Conservation (phyloP, 139 green algal genomes). For the Chlorella sp. region DNA sequence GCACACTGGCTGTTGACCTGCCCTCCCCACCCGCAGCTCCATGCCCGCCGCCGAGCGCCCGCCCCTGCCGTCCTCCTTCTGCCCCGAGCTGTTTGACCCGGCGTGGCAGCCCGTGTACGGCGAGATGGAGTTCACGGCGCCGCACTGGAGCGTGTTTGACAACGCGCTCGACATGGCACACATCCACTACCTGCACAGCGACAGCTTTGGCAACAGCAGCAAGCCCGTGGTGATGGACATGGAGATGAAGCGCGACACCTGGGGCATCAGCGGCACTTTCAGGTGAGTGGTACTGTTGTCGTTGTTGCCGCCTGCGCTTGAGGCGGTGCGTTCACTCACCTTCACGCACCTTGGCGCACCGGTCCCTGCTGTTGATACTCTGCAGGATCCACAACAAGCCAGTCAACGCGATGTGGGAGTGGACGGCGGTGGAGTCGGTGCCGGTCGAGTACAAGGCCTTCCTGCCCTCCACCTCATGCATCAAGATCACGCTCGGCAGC, state of each 20-base stretch:
- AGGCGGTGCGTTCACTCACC: no score
- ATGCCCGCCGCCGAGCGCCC: constrained; percentile 66
- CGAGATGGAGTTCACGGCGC: constrained; percentile 50
- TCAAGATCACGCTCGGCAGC: constrained; percentile 64
- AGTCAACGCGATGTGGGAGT: constrained; percentile 65
- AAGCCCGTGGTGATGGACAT: constrained; percentile 65
- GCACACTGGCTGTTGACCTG: no score
- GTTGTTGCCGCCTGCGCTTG: constrained; percentile 11
- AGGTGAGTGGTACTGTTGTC: constrained; percentile 18
- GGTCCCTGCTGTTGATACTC: no score
- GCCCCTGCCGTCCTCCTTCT: constrained; percentile 65
- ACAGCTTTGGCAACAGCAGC: constrained; percentile 62
- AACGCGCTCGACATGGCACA: constrained; percentile 87
- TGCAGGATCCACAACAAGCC: constrained; percentile 79
- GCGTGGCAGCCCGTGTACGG: constrained; percentile 66
- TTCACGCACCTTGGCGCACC: no score
- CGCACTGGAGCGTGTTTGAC: constrained; percentile 74
- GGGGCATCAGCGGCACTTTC: constrained; percentile 24
- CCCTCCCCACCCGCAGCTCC: no score
- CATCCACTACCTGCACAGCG: constrained; percentile 84
- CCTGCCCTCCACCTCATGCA: constrained; percentile 64
- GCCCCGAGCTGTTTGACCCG: constrained; percentile 68
- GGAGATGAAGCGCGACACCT: constrained; percentile 40
- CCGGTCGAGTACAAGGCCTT: constrained; percentile 60
- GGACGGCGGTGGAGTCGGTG: constrained; percentile 48